These are phyloP conservation scores for Thamnidium elegans DNA, from an alignment of 192 early-diverging fungal genomes.

Conservation along the genomic window DNA sequence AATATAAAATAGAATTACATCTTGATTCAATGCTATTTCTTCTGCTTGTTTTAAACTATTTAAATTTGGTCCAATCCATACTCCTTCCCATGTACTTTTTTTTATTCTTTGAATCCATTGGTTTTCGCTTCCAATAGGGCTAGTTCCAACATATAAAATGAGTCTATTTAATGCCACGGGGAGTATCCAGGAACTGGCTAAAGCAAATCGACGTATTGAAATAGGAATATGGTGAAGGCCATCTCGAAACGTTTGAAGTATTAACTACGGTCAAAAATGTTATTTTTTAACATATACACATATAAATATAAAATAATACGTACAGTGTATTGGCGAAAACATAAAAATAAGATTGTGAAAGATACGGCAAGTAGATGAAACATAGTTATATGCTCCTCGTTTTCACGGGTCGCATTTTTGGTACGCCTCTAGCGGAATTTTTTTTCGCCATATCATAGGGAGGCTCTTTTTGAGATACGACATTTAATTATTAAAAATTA, in stretches of 20 bases:
- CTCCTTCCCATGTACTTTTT: conserved; percentile 10
- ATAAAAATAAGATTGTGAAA: no score
- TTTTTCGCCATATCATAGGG: no score
- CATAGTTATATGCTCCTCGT: no score
- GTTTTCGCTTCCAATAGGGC: background rate
- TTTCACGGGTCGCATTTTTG: no score
- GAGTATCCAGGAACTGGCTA: background rate
- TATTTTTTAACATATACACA: no score
- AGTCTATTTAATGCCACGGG: background rate
- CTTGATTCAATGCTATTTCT: background rate
- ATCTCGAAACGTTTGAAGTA: background rate
- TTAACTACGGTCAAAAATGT: background rate
- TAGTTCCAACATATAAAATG: background rate
- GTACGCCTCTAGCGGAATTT: no score
- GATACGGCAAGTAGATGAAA: no score
- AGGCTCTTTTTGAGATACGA: no score
- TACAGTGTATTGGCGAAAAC: no score
- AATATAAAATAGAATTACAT: conserved; percentile 18
- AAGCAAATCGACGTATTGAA: background rate
- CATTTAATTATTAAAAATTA: no score
- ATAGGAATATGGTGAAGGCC: background rate
- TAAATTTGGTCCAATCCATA: conserved; percentile 12
- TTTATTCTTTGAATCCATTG: conserved; percentile 1
- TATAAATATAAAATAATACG: no score
- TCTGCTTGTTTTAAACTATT: background rate